Evolutionary conservation across 75 land plant genomes (phyloP).

Genomic region (Larix kaempferi): DNA sequence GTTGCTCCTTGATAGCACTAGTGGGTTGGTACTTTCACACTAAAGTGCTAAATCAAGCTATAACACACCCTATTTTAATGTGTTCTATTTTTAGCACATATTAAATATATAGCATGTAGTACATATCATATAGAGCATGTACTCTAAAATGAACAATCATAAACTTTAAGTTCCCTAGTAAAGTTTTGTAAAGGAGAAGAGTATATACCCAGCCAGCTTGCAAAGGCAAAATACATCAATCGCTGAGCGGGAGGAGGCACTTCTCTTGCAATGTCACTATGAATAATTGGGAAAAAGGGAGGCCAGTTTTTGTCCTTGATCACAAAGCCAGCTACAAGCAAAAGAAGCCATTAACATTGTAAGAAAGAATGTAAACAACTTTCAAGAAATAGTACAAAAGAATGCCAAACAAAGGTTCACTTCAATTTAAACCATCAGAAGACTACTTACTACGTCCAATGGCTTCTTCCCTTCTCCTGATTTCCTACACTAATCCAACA

Average conservation of each 20-base stretch:
- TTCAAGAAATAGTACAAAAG: not conserved
- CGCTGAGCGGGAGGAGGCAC: constrained; percentile 84
- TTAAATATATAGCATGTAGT: too few relatives aligned
- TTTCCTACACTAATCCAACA: constrained; percentile 43
- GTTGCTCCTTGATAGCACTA: too few relatives aligned
- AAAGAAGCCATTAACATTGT: not conserved
- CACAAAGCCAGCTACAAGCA: constrained; percentile 71
- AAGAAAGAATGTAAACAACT: not conserved
- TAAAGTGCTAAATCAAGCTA: too few relatives aligned
- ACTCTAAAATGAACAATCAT: not conserved
- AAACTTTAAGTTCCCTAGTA: not conserved
- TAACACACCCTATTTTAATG: too few relatives aligned
- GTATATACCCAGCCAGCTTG: constrained; percentile 92
- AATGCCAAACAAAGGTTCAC: not conserved
- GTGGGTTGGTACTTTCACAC: too few relatives aligned
- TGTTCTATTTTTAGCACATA: too few relatives aligned
- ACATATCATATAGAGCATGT: not conserved
- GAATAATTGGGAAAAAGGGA: constrained; percentile 86
- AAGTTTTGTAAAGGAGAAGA: not conserved
- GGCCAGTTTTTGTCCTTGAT: constrained; percentile 92
- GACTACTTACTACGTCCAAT: constrained; percentile 57
- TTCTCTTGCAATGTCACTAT: constrained; percentile 91
- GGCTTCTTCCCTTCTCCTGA: constrained; percentile 92
- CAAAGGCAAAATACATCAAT: constrained; percentile 91
- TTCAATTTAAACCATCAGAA: constrained; percentile 4